phyloP scores from a whole-genome alignment of 257 asterid genomes.

The Haberlea rhodopensis region DNA sequence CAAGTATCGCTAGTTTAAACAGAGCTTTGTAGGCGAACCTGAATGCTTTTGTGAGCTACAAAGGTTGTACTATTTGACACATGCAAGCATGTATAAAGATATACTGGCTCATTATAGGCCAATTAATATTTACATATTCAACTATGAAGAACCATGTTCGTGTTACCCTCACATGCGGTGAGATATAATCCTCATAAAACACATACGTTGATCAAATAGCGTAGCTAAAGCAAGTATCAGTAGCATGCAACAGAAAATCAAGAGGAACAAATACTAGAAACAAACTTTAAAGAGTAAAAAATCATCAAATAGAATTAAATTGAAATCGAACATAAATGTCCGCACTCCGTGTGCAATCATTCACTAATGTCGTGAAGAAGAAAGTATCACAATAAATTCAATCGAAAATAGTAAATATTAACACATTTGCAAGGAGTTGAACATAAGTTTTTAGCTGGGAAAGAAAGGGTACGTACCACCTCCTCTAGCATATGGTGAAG shows the following conservation, averaged over 20 bases:
- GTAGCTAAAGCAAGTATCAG: constrained; percentile 1
- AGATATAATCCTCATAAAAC: constrained; percentile 4
- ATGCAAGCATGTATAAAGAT: not conserved
- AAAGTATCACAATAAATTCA: constrained; percentile 4
- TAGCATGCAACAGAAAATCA: not conserved
- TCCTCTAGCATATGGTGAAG: constrained; percentile 39
- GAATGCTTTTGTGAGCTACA: not conserved
- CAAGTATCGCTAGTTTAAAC: too few relatives aligned
- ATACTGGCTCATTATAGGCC: not conserved
- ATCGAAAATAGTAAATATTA: constrained; percentile 1
- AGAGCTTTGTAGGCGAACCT: not conserved
- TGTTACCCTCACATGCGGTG: not conserved
- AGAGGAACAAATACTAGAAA: not conserved
- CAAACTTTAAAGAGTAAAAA: constrained; percentile 4
- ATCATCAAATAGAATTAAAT: not conserved
- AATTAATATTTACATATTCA: not conserved
- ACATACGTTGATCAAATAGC: constrained; percentile 7
- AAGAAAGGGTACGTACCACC: constrained; percentile 36
- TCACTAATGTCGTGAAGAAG: not conserved
- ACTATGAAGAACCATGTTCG: not conserved
- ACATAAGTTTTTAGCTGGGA: constrained; percentile 6
- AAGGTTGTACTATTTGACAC: not conserved
- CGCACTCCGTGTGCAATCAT: not conserved
- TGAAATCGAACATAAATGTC: not conserved
- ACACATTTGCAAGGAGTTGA: constrained; percentile 4